A percentile compares a stretch with the other conserved stretches of the same genome.
These are phyloP conservation scores for Neoarthrinium moseri DNA, from an alignment of 2,329 filamentous ascomycete species.

Conservation along the genomic window DNA sequence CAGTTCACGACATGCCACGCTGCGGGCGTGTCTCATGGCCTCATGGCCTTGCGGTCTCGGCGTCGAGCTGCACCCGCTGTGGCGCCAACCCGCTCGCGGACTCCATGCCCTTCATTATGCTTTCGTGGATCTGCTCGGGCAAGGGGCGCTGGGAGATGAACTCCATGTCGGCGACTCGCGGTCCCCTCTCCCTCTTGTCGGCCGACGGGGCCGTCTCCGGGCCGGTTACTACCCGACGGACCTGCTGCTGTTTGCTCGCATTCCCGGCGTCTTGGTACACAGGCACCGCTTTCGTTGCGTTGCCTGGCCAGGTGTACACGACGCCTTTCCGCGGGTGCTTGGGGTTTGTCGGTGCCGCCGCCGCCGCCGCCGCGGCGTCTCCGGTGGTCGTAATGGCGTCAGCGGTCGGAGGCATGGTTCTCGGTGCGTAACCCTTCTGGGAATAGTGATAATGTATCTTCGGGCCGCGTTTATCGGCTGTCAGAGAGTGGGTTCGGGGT, in stretches of 20 bases:
- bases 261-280: not conserved
- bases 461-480: no score
- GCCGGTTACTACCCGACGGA: not conserved
- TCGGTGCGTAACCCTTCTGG: no score
- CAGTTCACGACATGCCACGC: no score
- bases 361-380: no score
- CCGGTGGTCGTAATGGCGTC: no score
- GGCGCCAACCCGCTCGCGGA: not conserved
- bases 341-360: no score
- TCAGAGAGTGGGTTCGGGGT: no score
- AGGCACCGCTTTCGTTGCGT: not conserved
- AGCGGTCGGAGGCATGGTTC: no score
- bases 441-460: no score
- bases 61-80: not conserved
- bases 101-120: not conserved
- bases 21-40: no score
- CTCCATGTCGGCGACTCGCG: not conserved
- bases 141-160: not conserved
- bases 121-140: not conserved
- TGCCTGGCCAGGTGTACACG: constrained; percentile 9
- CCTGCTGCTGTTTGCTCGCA: not conserved
- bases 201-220: not conserved
- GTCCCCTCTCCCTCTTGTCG: not conserved
- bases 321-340: not conserved
- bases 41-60: no score